Evolutionary conservation across 2,329 filamentous ascomycete species (phyloP).

Genomic region (Hymenoscyphus linearis): DNA sequence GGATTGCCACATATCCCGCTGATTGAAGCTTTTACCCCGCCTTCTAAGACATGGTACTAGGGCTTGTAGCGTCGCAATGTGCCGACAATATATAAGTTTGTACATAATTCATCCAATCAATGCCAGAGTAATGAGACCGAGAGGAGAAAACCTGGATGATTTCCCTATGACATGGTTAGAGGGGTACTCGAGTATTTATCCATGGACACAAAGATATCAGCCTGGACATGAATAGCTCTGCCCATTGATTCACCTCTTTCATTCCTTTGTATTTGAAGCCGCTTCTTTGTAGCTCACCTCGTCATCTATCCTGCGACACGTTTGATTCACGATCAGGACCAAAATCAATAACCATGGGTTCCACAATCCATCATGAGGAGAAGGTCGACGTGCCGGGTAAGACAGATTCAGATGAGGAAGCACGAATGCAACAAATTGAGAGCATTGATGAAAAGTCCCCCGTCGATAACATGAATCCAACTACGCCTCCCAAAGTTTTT

Average conservation of each 20-base stretch:
- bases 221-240: not conserved
- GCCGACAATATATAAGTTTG: not conserved
- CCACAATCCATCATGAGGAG: conserved; percentile 1
- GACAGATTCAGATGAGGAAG: conserved; percentile 21
- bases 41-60: not conserved
- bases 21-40: not conserved
- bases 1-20: not conserved
- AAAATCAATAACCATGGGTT: not conserved
- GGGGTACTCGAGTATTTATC: not conserved
- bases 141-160: not conserved
- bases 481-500: conserved; percentile 6
- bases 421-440: conserved; percentile 16
- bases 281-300: not conserved
- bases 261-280: not conserved
- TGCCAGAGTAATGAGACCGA: not conserved
- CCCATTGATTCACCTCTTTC: not conserved
- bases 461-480: not conserved
- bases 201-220: not conserved
- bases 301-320: not conserved
- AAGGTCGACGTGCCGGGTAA: conserved; percentile 13
- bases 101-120: not conserved
- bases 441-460: conserved; percentile 9
- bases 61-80: not conserved
- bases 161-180: not conserved
- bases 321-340: not conserved